These are phyloP conservation scores for Cystobasidium ongulense DNA, from an alignment of 768 basidiomycete genomes.

Conservation along the genomic window DNA sequence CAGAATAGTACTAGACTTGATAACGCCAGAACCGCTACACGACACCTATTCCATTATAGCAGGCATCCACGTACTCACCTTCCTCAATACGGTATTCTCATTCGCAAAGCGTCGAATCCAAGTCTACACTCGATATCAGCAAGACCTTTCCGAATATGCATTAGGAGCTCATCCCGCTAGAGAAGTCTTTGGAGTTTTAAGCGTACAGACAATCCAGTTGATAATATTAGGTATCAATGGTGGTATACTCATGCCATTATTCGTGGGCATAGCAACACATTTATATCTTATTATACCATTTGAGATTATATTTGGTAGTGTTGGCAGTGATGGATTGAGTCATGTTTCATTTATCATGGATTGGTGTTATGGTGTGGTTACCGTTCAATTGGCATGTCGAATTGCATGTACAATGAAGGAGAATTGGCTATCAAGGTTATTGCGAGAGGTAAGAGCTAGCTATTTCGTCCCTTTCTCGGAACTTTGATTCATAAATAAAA, in stretches of 20 bases:
- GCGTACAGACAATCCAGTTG: neutral
- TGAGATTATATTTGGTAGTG: neutral
- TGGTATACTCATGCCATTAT: slow-evolving; percentile 9
- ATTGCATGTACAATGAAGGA: neutral
- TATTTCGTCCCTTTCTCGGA: neutral
- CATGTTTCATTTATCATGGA: neutral
- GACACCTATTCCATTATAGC: slow-evolving; percentile 28
- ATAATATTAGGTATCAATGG: neutral
- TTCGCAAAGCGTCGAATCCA: neutral
- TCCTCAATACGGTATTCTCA: neutral
- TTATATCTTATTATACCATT: slow-evolving; percentile 2
- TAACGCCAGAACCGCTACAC: slow-evolving; percentile 14
- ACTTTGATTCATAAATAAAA: neutral
- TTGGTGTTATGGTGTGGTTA: slow-evolving; percentile 10
- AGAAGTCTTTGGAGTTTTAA: neutral
- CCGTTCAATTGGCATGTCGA: neutral
- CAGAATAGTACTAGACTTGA: neutral
- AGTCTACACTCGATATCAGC: neutral
- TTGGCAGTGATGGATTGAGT: neutral
- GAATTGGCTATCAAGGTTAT: neutral
- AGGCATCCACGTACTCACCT: slow-evolving; percentile 4
- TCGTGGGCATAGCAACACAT: slow-evolving; percentile 1
- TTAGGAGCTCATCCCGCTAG: neutral
- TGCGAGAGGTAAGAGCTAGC: neutral
- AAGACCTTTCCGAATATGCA: neutral